Base-by-base conservation (phyloP, 2,329 filamentous ascomycete genomes). In the Botrytis pseudocinerea region DNA sequence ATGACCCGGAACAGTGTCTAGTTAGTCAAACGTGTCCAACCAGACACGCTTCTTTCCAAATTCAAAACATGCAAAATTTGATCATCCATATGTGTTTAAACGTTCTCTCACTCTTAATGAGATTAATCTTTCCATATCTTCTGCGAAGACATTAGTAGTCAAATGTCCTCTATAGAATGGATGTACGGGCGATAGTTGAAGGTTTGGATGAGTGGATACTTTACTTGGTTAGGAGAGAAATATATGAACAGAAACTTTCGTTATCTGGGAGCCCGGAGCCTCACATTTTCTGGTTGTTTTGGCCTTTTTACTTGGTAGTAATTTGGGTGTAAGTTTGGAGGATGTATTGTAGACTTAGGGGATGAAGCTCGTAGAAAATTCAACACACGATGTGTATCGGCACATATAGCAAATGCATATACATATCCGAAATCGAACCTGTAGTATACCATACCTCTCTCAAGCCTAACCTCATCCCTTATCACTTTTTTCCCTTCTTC, bases 401-500 rank as follows among this genome's bases (percentile, higher is more conserved):
- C 25, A n/a, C 22, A 62, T 40, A 62, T 42, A 62, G 38, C 25
- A 12, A 62, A 42, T n/a, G 38, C 60, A 42, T n/a, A 62, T n/a
- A 16, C 2, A 40, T n/a, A n/a, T 42, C 14, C 35, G n/a, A n/a
- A 28, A 6, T 9, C 8, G 12, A 20, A n/a, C 8, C 38, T 1
- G 35, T 22, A 62, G 25, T 9, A 40, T 16, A 62, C 25, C 14
- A 40, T 25, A 40, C 38, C 60, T n/a, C 22, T 40, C 35, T 18
- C 35, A 40, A 62, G 32, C 32, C 4, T 25, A 40, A 4, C 35
- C 59, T 61, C 28, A 12, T 38, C 9, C 57, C 10, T n/a, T n/a
- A 14, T 66, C 32, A 66, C 44, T n/a, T 76, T 60, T 79, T 81
- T 16, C 75, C 76, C 68, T 79, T 80, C 74, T 79, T 80, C 72